A percentile compares a stretch with the other conserved stretches of the same genome.
These are phyloP conservation scores for Diaporthe sp. DNA, from an alignment of 2,329 filamentous ascomycete genomes.

Conservation along the genomic window DNA sequence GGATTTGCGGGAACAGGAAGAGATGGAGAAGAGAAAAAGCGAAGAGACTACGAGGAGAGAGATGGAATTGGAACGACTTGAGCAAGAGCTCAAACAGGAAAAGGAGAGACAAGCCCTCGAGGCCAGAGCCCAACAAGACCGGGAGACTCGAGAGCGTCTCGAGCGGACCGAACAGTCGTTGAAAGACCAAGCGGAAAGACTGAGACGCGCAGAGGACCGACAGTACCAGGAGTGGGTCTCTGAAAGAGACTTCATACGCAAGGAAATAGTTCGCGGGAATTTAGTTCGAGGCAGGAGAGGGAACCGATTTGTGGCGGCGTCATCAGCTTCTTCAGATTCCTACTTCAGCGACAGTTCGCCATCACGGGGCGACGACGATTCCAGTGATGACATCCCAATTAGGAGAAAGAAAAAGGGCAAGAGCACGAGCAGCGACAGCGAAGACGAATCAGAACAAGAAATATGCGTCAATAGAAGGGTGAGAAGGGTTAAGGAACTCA, in stretches of 20 bases:
- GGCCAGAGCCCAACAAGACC: not conserved
- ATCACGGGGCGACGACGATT: not conserved
- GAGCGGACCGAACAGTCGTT: not conserved
- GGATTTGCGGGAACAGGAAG: not conserved
- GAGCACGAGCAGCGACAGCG: not conserved
- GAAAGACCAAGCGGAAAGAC: not conserved
- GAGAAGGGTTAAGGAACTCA: no score
- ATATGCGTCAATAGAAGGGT: not conserved
- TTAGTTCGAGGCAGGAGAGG: not conserved
- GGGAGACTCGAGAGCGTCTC: not conserved
- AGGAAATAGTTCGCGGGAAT: not conserved
- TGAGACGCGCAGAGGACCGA: not conserved
- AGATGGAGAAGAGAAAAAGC: not conserved
- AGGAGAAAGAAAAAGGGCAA: not conserved
- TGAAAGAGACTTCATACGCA: not conserved
- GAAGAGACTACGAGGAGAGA: not conserved
- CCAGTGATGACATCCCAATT: not conserved
- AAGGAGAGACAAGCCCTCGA: not conserved
- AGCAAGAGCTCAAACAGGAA: not conserved
- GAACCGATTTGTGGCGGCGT: not conserved
- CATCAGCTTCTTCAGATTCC: not conserved
- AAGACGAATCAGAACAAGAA: not conserved
- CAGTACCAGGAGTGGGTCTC: not conserved
- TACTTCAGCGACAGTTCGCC: not conserved
- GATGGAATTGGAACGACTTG: not conserved